Percentiles rank a stretch among this genome's conserved stretches.
Evolutionary conservation across 305 asterid genomes (phyloP).

Genomic region (Salvia sclarea): DNA sequence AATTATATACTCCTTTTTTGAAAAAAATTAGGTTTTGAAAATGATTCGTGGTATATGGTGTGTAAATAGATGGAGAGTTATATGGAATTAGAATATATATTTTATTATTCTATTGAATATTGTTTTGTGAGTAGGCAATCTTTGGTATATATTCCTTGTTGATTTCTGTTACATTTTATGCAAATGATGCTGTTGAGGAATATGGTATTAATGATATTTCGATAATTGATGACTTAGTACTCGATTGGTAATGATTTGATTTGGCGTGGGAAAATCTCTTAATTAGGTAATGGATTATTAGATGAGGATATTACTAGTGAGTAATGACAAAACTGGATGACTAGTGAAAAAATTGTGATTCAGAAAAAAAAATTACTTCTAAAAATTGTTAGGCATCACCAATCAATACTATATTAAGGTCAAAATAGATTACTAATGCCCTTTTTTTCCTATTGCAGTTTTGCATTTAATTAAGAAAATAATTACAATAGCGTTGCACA

Average conservation of each 20-base stretch:
- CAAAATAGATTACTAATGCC: no score
- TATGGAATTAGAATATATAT: neutral
- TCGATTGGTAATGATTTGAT: neutral
- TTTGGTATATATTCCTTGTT: neutral
- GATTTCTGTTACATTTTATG: neutral
- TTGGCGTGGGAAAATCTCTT: neutral
- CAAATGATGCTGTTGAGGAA: neutral
- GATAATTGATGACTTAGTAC: neutral
- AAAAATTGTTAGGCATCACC: no score
- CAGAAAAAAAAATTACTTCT: no score
- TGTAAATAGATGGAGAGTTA: slow-evolving; percentile 18
- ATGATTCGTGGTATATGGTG: neutral
- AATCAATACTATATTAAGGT: no score
- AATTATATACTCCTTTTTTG: neutral
- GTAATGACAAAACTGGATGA: no score
- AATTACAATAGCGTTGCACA: no score
- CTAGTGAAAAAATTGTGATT: no score
- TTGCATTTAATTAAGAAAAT: no score
- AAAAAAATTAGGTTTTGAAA: neutral
- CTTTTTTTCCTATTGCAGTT: no score
- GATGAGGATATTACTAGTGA: no score
- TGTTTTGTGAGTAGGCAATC: neutral
- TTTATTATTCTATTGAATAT: neutral
- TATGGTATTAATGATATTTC: no score
- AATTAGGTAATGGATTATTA: neutral